These are phyloP conservation scores for Symbiodinium natans DNA, from an alignment of 73 alveolate species.

Conservation along the genomic window DNA sequence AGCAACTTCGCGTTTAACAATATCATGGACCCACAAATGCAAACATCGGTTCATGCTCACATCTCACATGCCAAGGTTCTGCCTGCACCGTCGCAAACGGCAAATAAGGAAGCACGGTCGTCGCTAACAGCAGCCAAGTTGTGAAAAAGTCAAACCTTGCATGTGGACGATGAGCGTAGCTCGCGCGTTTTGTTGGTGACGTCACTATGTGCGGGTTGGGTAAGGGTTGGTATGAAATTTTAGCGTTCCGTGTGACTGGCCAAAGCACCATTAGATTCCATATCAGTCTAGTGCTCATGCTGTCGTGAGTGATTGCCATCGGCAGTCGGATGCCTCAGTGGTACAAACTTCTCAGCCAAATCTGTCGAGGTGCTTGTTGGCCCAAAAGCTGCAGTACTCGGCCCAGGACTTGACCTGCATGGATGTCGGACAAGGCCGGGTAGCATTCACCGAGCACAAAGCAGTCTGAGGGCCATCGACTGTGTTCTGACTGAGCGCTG, in stretches of 20 bases:
- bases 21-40: no score
- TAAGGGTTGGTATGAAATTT: not conserved
- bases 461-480: no score
- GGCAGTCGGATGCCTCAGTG: no score
- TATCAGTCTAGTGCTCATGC: no score
- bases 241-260: not conserved
- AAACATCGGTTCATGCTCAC: no score
- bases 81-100: conserved; percentile 88
- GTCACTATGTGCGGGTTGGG: not conserved
- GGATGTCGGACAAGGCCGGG: no score
- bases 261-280: no score
- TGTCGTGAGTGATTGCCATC: no score
- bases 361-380: conserved; percentile 34
- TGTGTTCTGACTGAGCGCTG: not conserved
- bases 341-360: not conserved
- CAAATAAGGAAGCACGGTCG: conserved; percentile 69
- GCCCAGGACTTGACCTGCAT: conserved; percentile 62
- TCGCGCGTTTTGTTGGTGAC: not conserved
- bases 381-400: conserved; percentile 92
- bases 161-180: not conserved
- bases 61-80: not conserved
- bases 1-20: not conserved
- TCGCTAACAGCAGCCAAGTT: conserved; percentile 71
- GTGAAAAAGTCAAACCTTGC: conserved; percentile 67
- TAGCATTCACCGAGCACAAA: no score